Evolutionary conservation across 1,139 yeast species (phyloP), one percentile per base, ranked within the genome.

Genomic region (Pichia sp.): DNA sequence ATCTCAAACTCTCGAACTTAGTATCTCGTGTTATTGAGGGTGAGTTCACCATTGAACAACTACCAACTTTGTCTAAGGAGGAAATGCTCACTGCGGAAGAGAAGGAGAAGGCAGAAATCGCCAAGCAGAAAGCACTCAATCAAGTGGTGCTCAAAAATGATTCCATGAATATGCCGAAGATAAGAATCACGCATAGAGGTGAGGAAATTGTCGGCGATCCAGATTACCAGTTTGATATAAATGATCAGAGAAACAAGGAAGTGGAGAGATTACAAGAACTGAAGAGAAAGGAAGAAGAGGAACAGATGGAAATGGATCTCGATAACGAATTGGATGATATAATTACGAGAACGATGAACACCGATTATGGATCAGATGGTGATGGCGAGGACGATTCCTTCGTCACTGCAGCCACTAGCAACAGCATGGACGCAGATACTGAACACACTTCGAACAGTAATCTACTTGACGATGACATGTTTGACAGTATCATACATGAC

Each of bases 171-270:
- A n/a, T n/a, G n/a, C 44, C 45, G 6, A 66, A 79, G 34, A 76
- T 84, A 38, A 68, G 87, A 47, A 66, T 85, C 50, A 84, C 94
- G 2, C 94, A 84, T 53, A 84, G 82, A 54, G 95, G 95, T 22
- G 96, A 86, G 44, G 91, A 84, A 49, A 58, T 82, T 27, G 67
- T 82, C n/a, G 91, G 81, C 36, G 44, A 45, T 27, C 66, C 63
- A 12, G 69, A 65, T 29, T 70, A 68, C 29, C 55, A 51, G 27
- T 54, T 53, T 41, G 55, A 48, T 40, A 62, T 68, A 19, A 61
- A 66, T 22, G 61, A 67, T 35, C 56, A 62, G 33, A 60, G 68
- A 28, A 64, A 68, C 29, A 74, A 66, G 46, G 72, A 53, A 39
- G 69, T 49, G 40, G 60, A 42, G 41, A 45, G 37, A 46, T 46